Evolutionary conservation across 192 early-diverging fungal genomes (phyloP).

Genomic region (Coemansia sp.): DNA sequence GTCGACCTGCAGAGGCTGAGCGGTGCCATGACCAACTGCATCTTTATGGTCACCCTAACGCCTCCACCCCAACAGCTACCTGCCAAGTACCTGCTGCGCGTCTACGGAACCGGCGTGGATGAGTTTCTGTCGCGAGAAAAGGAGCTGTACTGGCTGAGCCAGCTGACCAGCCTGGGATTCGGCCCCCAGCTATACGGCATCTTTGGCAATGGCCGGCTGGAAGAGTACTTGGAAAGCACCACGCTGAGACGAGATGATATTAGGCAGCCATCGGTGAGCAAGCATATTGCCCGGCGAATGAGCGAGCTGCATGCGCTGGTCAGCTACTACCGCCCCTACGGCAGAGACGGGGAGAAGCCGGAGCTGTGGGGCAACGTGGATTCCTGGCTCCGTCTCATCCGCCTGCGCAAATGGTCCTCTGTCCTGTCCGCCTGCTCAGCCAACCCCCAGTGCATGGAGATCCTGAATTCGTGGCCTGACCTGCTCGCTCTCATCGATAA

Average conservation of each 20-base stretch:
- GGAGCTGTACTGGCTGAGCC: constrained; percentile 75
- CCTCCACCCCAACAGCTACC: constrained; percentile 4
- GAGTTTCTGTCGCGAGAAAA: constrained; percentile 73
- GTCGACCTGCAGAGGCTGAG: constrained; percentile 55
- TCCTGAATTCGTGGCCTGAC: constrained; percentile 29
- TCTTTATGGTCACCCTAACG: constrained; percentile 35
- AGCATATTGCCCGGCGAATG: constrained; percentile 70
- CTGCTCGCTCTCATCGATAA: constrained; percentile 46
- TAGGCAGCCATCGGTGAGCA: constrained; percentile 59
- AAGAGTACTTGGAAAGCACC: constrained; percentile 74
- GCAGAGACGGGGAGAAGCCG: constrained; percentile 16
- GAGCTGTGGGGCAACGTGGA: constrained; percentile 70
- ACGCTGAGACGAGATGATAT: constrained; percentile 72
- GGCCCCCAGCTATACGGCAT: constrained; percentile 72
- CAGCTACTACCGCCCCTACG: constrained; percentile 57
- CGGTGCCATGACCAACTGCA: constrained; percentile 73
- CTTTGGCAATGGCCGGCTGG: constrained; percentile 83
- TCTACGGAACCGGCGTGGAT: constrained; percentile 82
- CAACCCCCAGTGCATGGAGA: constrained; percentile 20
- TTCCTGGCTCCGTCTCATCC: constrained; percentile 58
- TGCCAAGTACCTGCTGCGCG: constrained; percentile 60
- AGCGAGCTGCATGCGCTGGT: constrained; percentile 71
- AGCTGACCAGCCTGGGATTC: constrained; percentile 67
- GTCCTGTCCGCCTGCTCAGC: constrained; percentile 19
- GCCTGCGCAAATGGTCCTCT: constrained; percentile 13